phyloP scores from a whole-genome alignment of 2,329 filamentous ascomycete genomes.

The Lojkania enalia region DNA sequence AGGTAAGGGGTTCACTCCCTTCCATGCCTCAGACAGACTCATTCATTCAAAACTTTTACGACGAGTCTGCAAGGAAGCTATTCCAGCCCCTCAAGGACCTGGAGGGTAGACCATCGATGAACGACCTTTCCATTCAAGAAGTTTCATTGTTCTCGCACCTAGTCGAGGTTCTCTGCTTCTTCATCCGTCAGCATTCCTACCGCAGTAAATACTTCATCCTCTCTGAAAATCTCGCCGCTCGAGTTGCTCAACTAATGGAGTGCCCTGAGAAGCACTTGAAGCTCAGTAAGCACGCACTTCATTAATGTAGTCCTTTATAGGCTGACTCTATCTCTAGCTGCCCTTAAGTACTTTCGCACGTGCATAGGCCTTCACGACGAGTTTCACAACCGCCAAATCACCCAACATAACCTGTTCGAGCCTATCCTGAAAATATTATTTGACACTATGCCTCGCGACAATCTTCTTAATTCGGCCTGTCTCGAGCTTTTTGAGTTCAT shows the following conservation, averaged over 20 bases:
- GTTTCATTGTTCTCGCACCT: constrained; percentile 90
- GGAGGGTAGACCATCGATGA: constrained; percentile 64
- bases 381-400: constrained; percentile 85
- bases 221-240: constrained; percentile 73
- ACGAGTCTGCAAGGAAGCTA: constrained; percentile 78
- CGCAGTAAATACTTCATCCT: constrained; percentile 88
- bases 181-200: constrained; percentile 84
- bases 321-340: constrained; percentile 59
- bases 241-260: constrained; percentile 79
- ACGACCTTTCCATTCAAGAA: constrained; percentile 77
- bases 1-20: constrained; percentile 58
- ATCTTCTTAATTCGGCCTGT: constrained; percentile 89
- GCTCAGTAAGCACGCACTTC: constrained; percentile 64
- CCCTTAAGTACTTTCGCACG: constrained; percentile 90
- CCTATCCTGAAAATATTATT: constrained; percentile 83
- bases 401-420: constrained; percentile 77
- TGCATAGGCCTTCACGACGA: constrained; percentile 85
- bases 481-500: constrained; percentile 93
- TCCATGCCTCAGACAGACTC: constrained; percentile 73
- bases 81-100: constrained; percentile 86
- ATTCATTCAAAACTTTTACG: constrained; percentile 88
- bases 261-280: constrained; percentile 91
- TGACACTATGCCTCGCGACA: constrained; percentile 87
- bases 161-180: constrained; percentile 91
- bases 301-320: neutral